Conservation (phyloP, 2,329 filamentous ascomycete genomes). For the Penicillium digitatum region DNA sequence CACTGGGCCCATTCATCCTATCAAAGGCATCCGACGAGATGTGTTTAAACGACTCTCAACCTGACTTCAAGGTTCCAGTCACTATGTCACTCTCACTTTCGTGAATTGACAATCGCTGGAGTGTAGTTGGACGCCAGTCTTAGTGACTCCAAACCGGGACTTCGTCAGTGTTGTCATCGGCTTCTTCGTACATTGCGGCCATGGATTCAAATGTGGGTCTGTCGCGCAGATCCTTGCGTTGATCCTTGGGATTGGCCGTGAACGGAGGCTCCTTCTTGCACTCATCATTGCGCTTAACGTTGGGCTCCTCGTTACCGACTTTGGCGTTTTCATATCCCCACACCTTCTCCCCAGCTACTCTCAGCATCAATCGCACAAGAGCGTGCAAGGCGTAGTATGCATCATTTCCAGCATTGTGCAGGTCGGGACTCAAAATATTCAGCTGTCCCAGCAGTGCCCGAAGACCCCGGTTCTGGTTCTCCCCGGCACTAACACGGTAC, state of each 20-base stretch:
- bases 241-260: neutral
- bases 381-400: conserved; percentile 73
- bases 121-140: neutral
- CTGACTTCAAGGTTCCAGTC: neutral
- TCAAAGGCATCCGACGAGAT: neutral
- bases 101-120: neutral
- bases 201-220: neutral
- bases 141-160: neutral
- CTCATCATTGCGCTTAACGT: neutral
- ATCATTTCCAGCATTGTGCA: conserved; percentile 89
- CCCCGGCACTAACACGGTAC: conserved; percentile 60
- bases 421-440: conserved; percentile 57
- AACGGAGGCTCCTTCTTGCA: neutral
- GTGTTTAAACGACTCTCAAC: neutral
- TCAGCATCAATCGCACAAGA: conserved; percentile 56
- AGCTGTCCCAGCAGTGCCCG: conserved; percentile 60
- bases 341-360: conserved; percentile 1
- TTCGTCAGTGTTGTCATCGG: neutral
- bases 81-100: neutral
- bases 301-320: neutral
- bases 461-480: conserved; percentile 55
- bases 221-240: neutral
- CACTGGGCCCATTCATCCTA: neutral
- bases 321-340: neutral
- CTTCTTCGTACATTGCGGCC: neutral